These are phyloP conservation scores for Pythium pyrilobum DNA, from an alignment of 352 stramenopile species.

Conservation along the genomic window DNA sequence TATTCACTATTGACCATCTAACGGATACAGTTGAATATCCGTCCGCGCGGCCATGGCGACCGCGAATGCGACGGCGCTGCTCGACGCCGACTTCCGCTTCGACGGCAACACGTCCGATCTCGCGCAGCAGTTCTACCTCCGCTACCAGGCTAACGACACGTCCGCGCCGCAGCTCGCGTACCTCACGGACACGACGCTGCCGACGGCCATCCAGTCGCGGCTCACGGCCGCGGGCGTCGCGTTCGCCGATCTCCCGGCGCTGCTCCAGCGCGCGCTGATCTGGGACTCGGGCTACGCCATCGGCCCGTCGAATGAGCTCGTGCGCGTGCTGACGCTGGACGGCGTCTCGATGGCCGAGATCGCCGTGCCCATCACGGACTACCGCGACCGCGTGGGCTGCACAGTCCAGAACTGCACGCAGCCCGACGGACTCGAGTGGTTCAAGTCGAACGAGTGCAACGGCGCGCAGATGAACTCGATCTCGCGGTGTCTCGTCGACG, in stretches of 20 bases:
- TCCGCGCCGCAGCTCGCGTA: neutral
- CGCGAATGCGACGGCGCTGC: neutral
- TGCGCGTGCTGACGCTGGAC: constrained; percentile 6
- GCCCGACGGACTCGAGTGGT: constrained; percentile 1
- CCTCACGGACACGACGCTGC: constrained; percentile 1
- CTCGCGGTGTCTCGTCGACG: constrained; percentile 5
- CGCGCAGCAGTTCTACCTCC: constrained; percentile 25
- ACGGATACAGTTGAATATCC: neutral
- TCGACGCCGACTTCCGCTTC: constrained; percentile 13
- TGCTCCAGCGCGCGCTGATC: constrained; percentile 18
- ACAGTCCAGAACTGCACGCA: constrained; percentile 6
- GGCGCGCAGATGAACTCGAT: constrained; percentile 2
- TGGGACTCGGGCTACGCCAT: constrained; percentile 22
- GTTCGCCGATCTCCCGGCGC: constrained; percentile 12
- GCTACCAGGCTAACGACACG: constrained; percentile 2
- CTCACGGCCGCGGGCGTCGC: neutral
- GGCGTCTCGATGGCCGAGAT: constrained; percentile 21
- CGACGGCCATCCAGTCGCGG: constrained; percentile 4
- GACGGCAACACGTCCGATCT: constrained; percentile 20
- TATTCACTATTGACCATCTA: too few species aligned
- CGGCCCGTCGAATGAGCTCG: neutral
- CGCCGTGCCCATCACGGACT: neutral
- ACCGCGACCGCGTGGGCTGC: neutral
- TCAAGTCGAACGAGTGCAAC: constrained; percentile 6
- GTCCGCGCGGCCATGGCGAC: neutral